Conservation (phyloP, 2,329 filamentous ascomycete species). For the Xylaria sp. region DNA sequence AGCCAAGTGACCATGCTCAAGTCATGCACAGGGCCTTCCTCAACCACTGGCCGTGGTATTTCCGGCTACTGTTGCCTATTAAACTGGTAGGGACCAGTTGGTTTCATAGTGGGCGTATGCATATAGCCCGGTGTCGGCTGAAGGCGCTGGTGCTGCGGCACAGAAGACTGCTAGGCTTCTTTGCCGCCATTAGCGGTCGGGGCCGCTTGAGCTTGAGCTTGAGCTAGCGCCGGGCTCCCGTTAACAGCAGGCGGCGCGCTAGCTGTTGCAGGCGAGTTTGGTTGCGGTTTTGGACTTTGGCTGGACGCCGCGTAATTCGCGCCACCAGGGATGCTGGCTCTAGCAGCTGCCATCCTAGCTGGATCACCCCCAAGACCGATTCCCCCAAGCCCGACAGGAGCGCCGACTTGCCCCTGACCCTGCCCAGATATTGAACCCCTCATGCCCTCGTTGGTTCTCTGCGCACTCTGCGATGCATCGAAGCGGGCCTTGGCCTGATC, state of each 20-base stretch:
- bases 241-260: constrained; percentile 27
- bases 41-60: too few species aligned
- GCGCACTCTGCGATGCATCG: constrained; percentile 32
- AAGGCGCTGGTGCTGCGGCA: constrained; percentile 4
- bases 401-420: constrained; percentile 31
- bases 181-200: constrained; percentile 29
- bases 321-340: constrained; percentile 28
- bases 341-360: constrained; percentile 27
- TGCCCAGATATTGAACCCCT: constrained; percentile 29
- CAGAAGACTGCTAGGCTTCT: constrained; percentile 31
- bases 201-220: constrained; percentile 6
- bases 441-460: constrained; percentile 32
- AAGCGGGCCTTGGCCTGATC: constrained; percentile 39
- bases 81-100: not conserved
- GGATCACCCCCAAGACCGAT: constrained; percentile 35
- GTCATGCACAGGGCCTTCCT: too few species aligned
- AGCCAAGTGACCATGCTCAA: too few species aligned
- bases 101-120: not conserved
- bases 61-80: not conserved
- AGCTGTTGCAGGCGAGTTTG: constrained; percentile 23
- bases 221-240: constrained; percentile 24
- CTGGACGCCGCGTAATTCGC: constrained; percentile 29
- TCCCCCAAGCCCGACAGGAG: constrained; percentile 37
- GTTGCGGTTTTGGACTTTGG: constrained; percentile 31
- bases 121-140: not conserved